These are phyloP conservation scores for Nitzschia sp. DNA, from an alignment of 108 stramenopile species.

Conservation along the genomic window DNA sequence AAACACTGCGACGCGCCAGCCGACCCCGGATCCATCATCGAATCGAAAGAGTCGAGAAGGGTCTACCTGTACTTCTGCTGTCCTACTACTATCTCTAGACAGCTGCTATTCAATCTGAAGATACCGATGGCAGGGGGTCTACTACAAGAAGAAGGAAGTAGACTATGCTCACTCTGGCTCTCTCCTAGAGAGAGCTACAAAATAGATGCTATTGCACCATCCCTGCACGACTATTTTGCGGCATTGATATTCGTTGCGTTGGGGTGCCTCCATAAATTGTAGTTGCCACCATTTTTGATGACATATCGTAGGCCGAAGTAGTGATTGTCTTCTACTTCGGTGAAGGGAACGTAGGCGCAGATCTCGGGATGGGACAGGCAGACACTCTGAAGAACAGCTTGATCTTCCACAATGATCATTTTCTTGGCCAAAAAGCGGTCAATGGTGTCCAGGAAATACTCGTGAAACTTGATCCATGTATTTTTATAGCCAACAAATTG, in stretches of 20 bases:
- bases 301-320: constrained; percentile 59
- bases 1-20: no score
- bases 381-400: constrained; percentile 47
- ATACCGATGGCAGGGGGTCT: no score
- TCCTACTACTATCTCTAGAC: no score
- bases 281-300: constrained; percentile 35
- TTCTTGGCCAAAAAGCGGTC: constrained; percentile 45
- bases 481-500: constrained; percentile 42
- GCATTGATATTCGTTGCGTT: constrained; percentile 1
- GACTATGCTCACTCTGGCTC: not conserved
- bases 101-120: no score
- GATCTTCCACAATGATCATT: constrained; percentile 67
- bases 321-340: constrained; percentile 45
- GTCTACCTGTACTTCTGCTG: no score
- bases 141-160: no score
- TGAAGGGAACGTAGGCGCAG: constrained; percentile 48
- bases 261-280: constrained; percentile 26
- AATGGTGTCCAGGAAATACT: constrained; percentile 43
- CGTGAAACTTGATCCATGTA: constrained; percentile 47
- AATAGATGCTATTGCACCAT: no score
- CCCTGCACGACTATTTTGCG: no score
- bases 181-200: not conserved
- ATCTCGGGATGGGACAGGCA: constrained; percentile 46
- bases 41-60: no score
- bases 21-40: no score